Conservation (phyloP, 805 yeast species). For the Jamesozyma piceae region DNA sequence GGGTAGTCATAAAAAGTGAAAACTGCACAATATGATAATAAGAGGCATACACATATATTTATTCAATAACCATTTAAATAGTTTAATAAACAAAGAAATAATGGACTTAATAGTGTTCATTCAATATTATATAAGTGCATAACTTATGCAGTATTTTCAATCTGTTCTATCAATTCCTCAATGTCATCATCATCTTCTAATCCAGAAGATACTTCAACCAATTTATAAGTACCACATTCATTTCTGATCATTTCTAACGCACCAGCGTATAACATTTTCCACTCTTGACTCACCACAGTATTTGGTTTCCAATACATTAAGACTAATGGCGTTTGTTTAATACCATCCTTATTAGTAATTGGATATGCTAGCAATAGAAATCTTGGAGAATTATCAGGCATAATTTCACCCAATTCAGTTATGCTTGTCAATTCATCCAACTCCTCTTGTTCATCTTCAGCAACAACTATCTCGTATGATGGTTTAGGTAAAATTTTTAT, state of each 20-base stretch:
- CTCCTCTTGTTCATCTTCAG: conserved; percentile 42
- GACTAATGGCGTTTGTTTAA: conserved; percentile 64
- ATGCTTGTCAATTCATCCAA: conserved; percentile 37
- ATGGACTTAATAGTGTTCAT: too few species aligned
- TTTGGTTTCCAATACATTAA: conserved; percentile 83
- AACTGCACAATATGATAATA: neutral
- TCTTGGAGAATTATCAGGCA: conserved; percentile 78
- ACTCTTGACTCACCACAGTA: conserved; percentile 64
- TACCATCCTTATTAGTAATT: conserved; percentile 56
- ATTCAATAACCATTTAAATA: too few species aligned
- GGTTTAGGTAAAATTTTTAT: conserved; percentile 28
- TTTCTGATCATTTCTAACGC: conserved; percentile 73
- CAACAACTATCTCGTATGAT: conserved; percentile 27
- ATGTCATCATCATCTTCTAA: conserved; percentile 28
- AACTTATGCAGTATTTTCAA: conserved; percentile 23
- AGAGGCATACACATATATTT: neutral
- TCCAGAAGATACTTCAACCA: conserved; percentile 29
- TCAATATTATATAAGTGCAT: neutral
- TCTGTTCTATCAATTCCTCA: conserved; percentile 29
- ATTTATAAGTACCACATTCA: conserved; percentile 60
- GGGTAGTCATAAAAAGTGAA: neutral
- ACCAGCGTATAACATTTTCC: conserved; percentile 84
- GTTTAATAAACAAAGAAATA: too few species aligned
- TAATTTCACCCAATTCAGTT: conserved; percentile 59
- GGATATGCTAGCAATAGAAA: conserved; percentile 73